phyloP scores from a whole-genome alignment of 1,284 basidiomycete genomes.

The Malassezia japonica region DNA sequence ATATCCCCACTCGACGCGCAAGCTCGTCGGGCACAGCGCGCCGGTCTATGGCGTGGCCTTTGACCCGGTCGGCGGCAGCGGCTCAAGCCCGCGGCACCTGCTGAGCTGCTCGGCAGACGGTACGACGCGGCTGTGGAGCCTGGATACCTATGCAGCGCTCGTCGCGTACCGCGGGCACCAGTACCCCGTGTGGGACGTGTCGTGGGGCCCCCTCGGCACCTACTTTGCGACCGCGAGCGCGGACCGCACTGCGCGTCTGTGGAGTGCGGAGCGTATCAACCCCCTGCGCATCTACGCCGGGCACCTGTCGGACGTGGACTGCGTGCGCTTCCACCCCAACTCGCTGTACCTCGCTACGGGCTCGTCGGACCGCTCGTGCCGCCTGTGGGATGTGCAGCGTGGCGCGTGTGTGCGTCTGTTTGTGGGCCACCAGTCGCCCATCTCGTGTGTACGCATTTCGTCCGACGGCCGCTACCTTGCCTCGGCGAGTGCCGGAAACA shows the following conservation, averaged over 20 bases:
- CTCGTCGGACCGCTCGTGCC: slow-evolving; percentile 86
- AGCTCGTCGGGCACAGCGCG: slow-evolving; percentile 90
- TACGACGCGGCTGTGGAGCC: slow-evolving; percentile 82
- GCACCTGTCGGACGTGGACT: slow-evolving; percentile 92
- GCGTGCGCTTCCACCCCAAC: slow-evolving; percentile 92
- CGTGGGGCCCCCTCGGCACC: slow-evolving; percentile 95
- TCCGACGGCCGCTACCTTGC: slow-evolving; percentile 90
- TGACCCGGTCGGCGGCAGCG: slow-evolving; percentile 79
- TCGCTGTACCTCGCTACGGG: slow-evolving; percentile 94
- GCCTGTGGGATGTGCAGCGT: slow-evolving; percentile 96
- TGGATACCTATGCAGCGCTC: slow-evolving; percentile 86
- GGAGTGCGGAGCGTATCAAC: slow-evolving; percentile 83
- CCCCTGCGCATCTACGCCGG: slow-evolving; percentile 89
- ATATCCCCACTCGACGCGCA: slow-evolving; percentile 53
- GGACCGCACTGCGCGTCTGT: slow-evolving; percentile 86
- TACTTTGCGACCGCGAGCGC: slow-evolving; percentile 94
- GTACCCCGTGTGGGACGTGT: slow-evolving; percentile 95
- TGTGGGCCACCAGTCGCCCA: slow-evolving; percentile 80
- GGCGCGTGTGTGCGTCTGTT: slow-evolving; percentile 89
- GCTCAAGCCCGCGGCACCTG: slow-evolving; percentile 72
- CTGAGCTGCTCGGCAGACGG: slow-evolving; percentile 89
- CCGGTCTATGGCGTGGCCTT: slow-evolving; percentile 91
- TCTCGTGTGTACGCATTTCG: slow-evolving; percentile 79
- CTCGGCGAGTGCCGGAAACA: slow-evolving; percentile 54
- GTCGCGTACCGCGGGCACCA: slow-evolving; percentile 92